Conservation (phyloP, 176 grass and related monocot genomes). For the Hsuehochloa calcarea region DNA sequence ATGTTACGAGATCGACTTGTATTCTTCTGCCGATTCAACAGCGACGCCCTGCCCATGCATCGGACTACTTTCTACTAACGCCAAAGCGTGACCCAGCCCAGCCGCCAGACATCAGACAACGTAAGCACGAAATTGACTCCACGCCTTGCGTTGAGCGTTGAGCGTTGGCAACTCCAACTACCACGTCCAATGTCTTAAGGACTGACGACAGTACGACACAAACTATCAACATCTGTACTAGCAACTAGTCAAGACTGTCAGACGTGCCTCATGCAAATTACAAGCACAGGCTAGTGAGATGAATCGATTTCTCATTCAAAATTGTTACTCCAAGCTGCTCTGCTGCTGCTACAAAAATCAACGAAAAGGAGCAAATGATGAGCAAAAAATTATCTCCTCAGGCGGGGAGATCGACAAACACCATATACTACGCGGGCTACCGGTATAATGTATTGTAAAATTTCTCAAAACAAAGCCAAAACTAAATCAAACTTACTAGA, state of each 20-base stretch:
- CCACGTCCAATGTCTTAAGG: not conserved
- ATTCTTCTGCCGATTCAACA: not conserved
- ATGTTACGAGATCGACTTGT: not conserved
- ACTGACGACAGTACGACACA: not conserved
- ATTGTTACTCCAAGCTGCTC: slow-evolving; percentile 3
- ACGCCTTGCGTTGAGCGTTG: not conserved
- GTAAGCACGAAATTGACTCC: not conserved
- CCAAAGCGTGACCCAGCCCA: too few species aligned
- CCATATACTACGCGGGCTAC: too few species aligned
- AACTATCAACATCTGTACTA: not conserved
- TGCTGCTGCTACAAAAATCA: not conserved
- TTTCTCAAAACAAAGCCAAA: not conserved
- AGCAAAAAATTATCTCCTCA: not conserved
- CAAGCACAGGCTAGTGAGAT: not conserved
- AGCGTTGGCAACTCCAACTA: too few species aligned
- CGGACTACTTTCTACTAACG: too few species aligned
- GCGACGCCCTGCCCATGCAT: not conserved
- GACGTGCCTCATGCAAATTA: not conserved
- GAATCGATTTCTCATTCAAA: not conserved
- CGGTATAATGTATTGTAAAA: too few species aligned
- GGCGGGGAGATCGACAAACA: not conserved
- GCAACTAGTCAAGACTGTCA: not conserved
- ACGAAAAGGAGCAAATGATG: not conserved
- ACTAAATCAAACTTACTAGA: not conserved
- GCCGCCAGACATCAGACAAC: not conserved